phyloP scores from a whole-genome alignment of 768 basidiomycete species.

The Mrakia frigida region DNA sequence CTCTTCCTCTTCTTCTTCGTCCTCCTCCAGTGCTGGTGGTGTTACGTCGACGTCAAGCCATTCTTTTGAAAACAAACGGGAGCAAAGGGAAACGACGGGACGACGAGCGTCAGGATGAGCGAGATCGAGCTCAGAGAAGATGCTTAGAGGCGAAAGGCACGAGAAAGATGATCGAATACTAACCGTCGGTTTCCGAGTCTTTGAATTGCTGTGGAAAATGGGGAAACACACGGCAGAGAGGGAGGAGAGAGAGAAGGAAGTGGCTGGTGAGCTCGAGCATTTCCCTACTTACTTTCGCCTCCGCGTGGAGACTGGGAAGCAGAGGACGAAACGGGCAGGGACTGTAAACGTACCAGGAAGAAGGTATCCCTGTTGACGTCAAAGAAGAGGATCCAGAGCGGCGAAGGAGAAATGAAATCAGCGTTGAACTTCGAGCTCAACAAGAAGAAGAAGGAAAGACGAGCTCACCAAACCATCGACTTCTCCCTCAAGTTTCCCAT shows the following conservation, averaged over 20 bases:
- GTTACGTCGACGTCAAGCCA: neutral
- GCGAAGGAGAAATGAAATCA: neutral
- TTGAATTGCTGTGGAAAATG: neutral
- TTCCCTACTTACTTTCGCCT: neutral
- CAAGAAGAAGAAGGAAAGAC: too few species aligned
- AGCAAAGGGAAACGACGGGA: neutral
- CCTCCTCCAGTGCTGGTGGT: neutral
- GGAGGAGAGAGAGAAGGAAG: neutral
- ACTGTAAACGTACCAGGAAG: neutral
- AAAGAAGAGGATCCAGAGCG: neutral
- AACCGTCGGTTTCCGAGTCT: neutral
- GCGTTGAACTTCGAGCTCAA: neutral
- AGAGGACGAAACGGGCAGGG: neutral
- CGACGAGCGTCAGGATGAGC: neutral
- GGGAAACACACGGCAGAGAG: neutral
- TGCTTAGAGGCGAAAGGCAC: too few species aligned
- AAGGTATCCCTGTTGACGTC: neutral
- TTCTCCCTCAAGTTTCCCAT: neutral
- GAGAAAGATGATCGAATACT: neutral
- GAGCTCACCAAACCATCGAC: neutral
- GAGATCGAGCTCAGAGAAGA: neutral
- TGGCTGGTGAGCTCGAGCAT: neutral
- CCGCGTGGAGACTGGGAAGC: neutral
- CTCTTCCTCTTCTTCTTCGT: neutral
- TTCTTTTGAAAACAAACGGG: neutral